Conservation (phyloP, 345 rosid species). For the Turritis glabra region DNA sequence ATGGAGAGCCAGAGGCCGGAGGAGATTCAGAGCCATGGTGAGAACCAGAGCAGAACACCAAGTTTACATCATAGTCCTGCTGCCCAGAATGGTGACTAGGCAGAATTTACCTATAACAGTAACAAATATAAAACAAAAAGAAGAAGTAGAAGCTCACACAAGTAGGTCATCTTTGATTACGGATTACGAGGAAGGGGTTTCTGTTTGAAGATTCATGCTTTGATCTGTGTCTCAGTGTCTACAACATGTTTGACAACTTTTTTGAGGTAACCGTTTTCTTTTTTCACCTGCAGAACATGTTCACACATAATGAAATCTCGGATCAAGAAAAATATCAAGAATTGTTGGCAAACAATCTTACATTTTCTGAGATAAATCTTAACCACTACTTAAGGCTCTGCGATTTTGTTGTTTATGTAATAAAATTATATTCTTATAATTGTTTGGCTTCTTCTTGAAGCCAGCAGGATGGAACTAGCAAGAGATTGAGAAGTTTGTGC, state of each 20-base stretch:
- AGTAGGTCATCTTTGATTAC: slow-evolving; percentile 36
- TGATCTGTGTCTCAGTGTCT: slow-evolving; percentile 24
- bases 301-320: slow-evolving; percentile 6
- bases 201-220: slow-evolving; percentile 32
- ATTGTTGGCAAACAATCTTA: slow-evolving; percentile 4
- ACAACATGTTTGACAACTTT: slow-evolving; percentile 36
- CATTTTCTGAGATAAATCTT: not conserved
- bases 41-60: slow-evolving; percentile 34
- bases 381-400: not conserved
- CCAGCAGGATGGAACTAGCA: slow-evolving; percentile 38
- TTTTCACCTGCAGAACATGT: slow-evolving; percentile 2
- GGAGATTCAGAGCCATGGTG: slow-evolving; percentile 37
- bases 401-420: not conserved
- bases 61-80: slow-evolving; percentile 25
- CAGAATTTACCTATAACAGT: slow-evolving; percentile 23
- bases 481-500: slow-evolving; percentile 34
- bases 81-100: slow-evolving; percentile 43
- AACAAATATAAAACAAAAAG: slow-evolving; percentile 12
- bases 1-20: slow-evolving; percentile 29
- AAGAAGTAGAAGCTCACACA: slow-evolving; percentile 31
- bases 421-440: not conserved
- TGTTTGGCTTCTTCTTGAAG: slow-evolving; percentile 30
- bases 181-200: slow-evolving; percentile 21
- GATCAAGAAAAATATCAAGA: not conserved
- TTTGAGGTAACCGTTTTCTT: slow-evolving; percentile 35